Evolutionary conservation across 257 asterid species (phyloP).

Genomic region (Lycium barbarum): DNA sequence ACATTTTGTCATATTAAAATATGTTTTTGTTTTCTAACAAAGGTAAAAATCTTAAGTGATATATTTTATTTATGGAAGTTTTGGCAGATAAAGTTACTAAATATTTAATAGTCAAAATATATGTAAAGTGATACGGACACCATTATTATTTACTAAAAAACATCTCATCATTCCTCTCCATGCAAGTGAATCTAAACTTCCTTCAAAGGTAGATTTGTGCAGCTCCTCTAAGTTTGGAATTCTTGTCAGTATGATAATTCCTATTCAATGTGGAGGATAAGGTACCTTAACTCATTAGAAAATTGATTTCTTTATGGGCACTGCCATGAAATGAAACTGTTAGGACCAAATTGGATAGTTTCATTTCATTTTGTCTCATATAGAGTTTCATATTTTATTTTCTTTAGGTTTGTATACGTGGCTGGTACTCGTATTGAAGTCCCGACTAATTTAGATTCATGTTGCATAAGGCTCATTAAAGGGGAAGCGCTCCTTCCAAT

Average conservation of each 20-base stretch:
- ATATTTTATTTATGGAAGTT: not conserved
- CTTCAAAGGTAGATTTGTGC: not conserved
- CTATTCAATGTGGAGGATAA: not conserved
- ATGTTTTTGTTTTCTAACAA: too few relatives aligned
- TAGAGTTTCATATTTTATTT: not conserved
- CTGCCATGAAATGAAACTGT: conserved; percentile 11
- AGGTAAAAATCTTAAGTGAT: too few relatives aligned
- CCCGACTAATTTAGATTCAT: too few relatives aligned
- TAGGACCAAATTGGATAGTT: conserved; percentile 1
- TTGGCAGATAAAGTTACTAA: not conserved
- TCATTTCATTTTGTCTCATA: not conserved
- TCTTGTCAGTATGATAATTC: not conserved
- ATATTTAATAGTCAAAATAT: not conserved
- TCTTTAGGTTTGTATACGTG: not conserved
- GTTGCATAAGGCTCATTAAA: too few relatives aligned
- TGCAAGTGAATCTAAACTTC: not conserved
- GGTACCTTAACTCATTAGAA: not conserved
- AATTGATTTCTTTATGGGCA: not conserved
- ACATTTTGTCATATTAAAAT: not conserved
- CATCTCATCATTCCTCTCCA: not conserved
- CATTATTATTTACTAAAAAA: not conserved
- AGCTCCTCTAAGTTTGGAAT: not conserved
- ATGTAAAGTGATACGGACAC: not conserved
- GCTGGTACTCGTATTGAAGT: not conserved
- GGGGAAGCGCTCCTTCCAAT: too few relatives aligned